Evolutionary conservation across 2,329 filamentous ascomycete species (phyloP).

Genomic region (Trichoderma simmonsii): DNA sequence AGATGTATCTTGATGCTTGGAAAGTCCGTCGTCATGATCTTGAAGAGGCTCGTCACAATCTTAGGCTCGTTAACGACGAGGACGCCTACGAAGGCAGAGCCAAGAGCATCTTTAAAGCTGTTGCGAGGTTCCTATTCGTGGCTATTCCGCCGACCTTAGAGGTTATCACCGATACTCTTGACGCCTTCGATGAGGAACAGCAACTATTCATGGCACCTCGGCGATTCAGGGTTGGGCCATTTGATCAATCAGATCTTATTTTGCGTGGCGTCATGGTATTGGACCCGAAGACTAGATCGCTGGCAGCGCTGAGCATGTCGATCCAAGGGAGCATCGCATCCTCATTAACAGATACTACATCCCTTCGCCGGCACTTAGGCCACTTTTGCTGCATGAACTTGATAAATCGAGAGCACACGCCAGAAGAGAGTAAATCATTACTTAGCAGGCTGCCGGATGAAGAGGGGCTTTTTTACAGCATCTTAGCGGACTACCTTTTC

Average conservation of each 20-base stretch:
- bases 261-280: not conserved
- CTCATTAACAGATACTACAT: not conserved
- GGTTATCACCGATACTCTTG: not conserved
- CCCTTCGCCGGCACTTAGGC: rapidly evolving
- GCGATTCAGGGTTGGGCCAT: rapidly evolving
- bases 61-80: too few relatives aligned
- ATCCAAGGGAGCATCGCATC: not conserved
- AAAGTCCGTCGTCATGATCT: not conserved
- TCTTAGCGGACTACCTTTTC: too few relatives aligned
- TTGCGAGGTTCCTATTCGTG: not conserved
- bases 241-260: not conserved
- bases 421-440: too few relatives aligned
- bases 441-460: too few relatives aligned
- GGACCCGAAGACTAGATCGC: not conserved
- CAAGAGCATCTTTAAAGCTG: not conserved
- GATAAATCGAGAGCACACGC: too few relatives aligned
- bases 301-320: not conserved
- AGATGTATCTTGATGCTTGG: not conserved
- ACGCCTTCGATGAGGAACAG: not conserved
- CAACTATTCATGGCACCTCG: not conserved
- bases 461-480: too few relatives aligned
- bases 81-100: too few relatives aligned
- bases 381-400: rapidly evolving
- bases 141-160: not conserved
- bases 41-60: not conserved